Base-by-base conservation (phyloP, 2,329 filamentous ascomycete species). In the Fusarium verrucosum region DNA sequence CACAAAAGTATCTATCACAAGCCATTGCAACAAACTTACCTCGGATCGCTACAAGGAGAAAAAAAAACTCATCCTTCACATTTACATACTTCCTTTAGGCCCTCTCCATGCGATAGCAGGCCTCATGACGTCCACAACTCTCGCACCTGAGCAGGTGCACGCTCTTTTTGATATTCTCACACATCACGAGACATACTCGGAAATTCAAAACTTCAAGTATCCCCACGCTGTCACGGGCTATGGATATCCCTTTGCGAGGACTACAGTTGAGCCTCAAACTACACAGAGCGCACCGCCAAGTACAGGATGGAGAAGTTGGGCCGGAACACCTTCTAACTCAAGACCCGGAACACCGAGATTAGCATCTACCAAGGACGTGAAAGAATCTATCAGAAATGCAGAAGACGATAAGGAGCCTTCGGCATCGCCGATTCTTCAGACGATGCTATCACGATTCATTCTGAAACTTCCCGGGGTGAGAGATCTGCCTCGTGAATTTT, bases 201-300 rank as follows among this genome's bases (percentile, higher is more conserved):
- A 95, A 76, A 90, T 92, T 60, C 84, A 89, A 72, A 83, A 83
- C 60, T 92, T 94, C 81, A 91, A 89, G 70, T 77, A 82, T 33
- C 85, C 89, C 0, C 78, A 81, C 3, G 85, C 87, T 25, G 89
- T 93, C 58, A 80, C 83, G 57, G 76, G 81, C 20, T 93, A 92
- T 78, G 91, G 91, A 14, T 87, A 85, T 62, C 91, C 91, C 0
- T 93, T 94, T 75, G 77, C 73, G 36, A 50, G 55, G 46, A 54
- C 50, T 28, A 71, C 61, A 23, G 63, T 64, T 44, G 44, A 40
- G 40, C 63, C 50, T 26, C 59, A 62, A 32, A 40, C 45, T 42
- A 25, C 44, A n/a, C 65, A 42, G 50, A 62, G 37, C 14, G 60
- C 37, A 28, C 37, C 51, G 9, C 41, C 63, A 11, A 68, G 45